Conservation (phyloP, 306 rosid genomes). For the Trichosanthes cucumerina region DNA sequence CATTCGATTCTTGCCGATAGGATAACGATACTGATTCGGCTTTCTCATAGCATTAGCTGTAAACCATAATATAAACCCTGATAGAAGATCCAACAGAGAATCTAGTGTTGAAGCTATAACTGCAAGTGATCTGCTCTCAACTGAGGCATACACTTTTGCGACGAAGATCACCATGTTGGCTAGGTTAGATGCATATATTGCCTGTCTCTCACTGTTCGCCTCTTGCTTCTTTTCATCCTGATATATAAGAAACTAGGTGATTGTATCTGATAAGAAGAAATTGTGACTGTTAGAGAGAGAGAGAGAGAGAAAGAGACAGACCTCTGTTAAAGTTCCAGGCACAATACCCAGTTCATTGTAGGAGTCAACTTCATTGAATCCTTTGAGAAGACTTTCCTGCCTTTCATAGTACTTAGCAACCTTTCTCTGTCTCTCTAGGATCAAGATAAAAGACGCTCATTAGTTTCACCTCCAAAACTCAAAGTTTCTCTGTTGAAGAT, state of each 20-base stretch:
- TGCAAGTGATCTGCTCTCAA: constrained; percentile 76
- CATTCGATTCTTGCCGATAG: constrained; percentile 85
- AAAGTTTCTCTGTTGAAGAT: background rate
- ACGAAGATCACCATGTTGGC: constrained; percentile 61
- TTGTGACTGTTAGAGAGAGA: constrained; percentile 7
- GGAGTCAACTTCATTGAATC: constrained; percentile 65
- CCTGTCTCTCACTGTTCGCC: constrained; percentile 43
- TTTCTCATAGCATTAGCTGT: constrained; percentile 71
- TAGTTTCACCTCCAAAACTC: background rate
- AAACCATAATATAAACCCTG: constrained; percentile 89
- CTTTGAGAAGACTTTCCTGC: constrained; percentile 63
- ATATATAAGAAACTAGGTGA: background rate
- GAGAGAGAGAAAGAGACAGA: constrained; percentile 28
- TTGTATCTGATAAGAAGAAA: background rate
- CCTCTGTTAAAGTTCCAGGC: constrained; percentile 29
- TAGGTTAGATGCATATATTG: constrained; percentile 61
- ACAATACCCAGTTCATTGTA: constrained; percentile 41
- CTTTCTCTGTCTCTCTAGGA: constrained; percentile 45
- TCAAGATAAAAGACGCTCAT: background rate
- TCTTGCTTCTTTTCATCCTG: constrained; percentile 48
- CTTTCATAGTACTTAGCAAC: constrained; percentile 65
- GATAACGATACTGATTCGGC: constrained; percentile 59
- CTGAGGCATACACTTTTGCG: constrained; percentile 76
- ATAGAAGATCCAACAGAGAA: constrained; percentile 82
- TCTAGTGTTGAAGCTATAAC: constrained; percentile 97